These are phyloP conservation scores for Phlebopus sp. DNA, from an alignment of 1,284 basidiomycete genomes.

Conservation along the genomic window DNA sequence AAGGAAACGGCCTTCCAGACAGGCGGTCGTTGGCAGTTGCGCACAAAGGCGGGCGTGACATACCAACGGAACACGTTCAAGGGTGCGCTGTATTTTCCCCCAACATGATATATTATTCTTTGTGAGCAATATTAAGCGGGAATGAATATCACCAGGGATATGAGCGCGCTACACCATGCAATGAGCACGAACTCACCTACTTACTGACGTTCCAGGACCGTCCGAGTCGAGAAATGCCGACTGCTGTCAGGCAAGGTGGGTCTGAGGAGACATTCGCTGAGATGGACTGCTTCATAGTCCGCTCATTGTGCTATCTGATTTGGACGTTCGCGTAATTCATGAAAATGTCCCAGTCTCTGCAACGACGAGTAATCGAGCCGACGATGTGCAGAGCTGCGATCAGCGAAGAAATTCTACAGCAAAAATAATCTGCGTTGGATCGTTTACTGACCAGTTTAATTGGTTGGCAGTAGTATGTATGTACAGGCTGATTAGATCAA, in stretches of 20 bases:
- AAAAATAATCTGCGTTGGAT: no score
- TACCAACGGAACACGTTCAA: conserved; percentile 1
- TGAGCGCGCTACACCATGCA: neutral
- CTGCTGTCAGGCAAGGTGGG: conserved; percentile 2
- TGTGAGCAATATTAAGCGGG: neutral
- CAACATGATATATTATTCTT: neutral
- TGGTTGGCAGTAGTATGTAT: no score
- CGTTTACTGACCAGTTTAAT: no score
- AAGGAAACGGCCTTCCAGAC: conserved; percentile 7
- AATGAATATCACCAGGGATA: neutral
- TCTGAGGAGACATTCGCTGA: conserved; percentile 16
- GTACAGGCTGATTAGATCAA: no score
- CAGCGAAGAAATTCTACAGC: no score
- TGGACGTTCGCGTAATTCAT: conserved; percentile 11
- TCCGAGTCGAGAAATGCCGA: conserved; percentile 3
- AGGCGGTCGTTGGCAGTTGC: conserved; percentile 2
- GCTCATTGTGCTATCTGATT: conserved; percentile 24
- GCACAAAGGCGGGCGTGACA: conserved; percentile 17
- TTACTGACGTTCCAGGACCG: neutral
- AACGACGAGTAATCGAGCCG: no score
- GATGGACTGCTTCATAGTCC: conserved; percentile 15
- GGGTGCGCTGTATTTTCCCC: neutral
- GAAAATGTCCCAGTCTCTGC: no score
- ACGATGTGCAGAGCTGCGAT: no score
- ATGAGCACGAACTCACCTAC: neutral